Evolutionary conservation across 2,329 filamentous ascomycete genomes (phyloP), one percentile per base, ranked within the genome.

Genomic region (Lecanoromycetidae sp.): DNA sequence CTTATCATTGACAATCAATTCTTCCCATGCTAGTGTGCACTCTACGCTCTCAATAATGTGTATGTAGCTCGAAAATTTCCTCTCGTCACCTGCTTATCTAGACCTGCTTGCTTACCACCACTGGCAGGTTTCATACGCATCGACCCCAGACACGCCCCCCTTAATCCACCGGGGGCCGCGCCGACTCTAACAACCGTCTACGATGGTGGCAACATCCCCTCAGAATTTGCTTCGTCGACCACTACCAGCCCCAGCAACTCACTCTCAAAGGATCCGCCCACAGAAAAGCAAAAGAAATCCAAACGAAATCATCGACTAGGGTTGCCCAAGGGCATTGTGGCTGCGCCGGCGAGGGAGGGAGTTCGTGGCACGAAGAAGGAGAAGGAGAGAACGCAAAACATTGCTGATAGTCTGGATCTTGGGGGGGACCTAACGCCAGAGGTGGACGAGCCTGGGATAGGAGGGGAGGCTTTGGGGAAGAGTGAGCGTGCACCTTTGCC

Each of bases 51-150:
- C 9, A 22, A 23, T 38, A 22, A 38, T 38, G 35, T 38, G 35
- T 38, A 38, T n/a, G 7, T 23, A 4, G 9, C 35, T 22, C 12
- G 13, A 19, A 2, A 17, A 15, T 20, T 10, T 22, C 34, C 17
- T 22, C 6, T 20, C 34, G 19, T 23, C 35, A 25, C 8, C 19
- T 37, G 5, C 5, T 25, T 30, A 25, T 10, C 12, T 12, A 10
- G 6, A 3, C 3, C 25, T 9, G 5, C 33, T 7, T 12, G 10
- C 43, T 38, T 12, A 44, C 5, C 5, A 7, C 17, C 23, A 2
- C 13, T 20, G 6, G 5, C 27, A 46, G 44, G 49, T 20, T 51
- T 51, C 49, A 33, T 51, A 30, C 49, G 44, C 33, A 48, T 51
- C 34, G 41, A 46, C 17, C 49, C 49, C 22, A 25, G 40, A 7